Percentiles rank a stretch among this genome's conserved stretches.
Evolutionary conservation across 352 stramenopile genomes (phyloP).

Genomic region (Phytophthora pistaciae): DNA sequence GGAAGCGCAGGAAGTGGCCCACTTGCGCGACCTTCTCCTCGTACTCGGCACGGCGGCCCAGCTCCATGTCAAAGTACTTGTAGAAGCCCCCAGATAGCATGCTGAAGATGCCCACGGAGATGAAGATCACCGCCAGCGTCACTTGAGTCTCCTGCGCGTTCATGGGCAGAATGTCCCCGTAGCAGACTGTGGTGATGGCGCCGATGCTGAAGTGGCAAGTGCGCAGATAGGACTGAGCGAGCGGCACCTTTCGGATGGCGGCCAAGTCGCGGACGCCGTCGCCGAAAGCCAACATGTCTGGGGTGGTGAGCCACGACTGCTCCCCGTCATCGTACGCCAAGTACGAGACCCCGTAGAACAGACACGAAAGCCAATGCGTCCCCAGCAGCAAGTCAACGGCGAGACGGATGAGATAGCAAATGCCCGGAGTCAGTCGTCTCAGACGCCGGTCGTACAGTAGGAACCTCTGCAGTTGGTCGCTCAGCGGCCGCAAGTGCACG

Average conservation of each 20-base stretch:
- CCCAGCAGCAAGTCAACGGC: conserved; percentile 58
- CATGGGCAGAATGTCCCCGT: conserved; percentile 73
- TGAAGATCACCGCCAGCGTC: conserved; percentile 66
- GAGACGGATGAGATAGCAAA: conserved; percentile 56
- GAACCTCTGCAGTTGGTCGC: conserved; percentile 56
- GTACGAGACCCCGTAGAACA: conserved; percentile 68
- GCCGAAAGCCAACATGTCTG: conserved; percentile 66
- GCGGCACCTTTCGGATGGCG: conserved; percentile 46
- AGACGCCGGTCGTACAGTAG: conserved; percentile 59
- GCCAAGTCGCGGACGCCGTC: conserved; percentile 30
- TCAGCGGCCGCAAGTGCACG: conserved; percentile 56
- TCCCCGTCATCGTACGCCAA: conserved; percentile 43
- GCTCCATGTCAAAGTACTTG: conserved; percentile 75
- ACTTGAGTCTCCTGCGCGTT: conserved; percentile 68
- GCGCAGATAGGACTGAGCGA: conserved; percentile 53
- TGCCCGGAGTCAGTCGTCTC: conserved; percentile 27
- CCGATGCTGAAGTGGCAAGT: conserved; percentile 78
- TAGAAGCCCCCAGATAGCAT: conserved; percentile 80
- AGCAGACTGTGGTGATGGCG: conserved; percentile 80
- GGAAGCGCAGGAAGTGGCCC: conserved; percentile 71
- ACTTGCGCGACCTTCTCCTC: conserved; percentile 69
- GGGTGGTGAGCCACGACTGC: conserved; percentile 63
- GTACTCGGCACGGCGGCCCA: conserved; percentile 71
- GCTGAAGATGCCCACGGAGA: conserved; percentile 75
- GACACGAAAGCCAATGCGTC: conserved; percentile 64